phyloP scores from a whole-genome alignment of 805 yeast species.

The baker's yeast (Saccharomyces cerevisiae) region DNA sequence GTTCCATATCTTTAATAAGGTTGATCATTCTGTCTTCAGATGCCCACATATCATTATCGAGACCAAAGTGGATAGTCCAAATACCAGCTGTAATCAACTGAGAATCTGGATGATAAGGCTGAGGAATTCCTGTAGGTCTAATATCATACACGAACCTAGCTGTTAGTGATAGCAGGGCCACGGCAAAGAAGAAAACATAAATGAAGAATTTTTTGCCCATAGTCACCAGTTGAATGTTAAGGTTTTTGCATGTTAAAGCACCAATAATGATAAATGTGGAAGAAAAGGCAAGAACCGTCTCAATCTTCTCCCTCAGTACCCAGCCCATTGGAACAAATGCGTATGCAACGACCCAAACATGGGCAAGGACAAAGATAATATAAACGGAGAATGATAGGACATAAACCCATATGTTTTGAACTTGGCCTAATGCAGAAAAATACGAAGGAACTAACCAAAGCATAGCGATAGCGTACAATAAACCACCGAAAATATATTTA shows the following conservation, averaged over 20 bases:
- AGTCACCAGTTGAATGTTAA: background rate
- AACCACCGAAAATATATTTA: constrained; percentile 51
- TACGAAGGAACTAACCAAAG: constrained; percentile 58
- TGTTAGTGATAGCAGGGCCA: constrained; percentile 12
- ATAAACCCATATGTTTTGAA: constrained; percentile 49
- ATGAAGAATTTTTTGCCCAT: constrained; percentile 11
- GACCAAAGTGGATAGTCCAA: constrained; percentile 96
- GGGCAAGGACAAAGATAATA: constrained; percentile 58
- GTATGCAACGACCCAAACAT: constrained; percentile 96
- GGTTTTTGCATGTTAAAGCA: constrained; percentile 22
- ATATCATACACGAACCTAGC: constrained; percentile 19
- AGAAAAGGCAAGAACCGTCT: constrained; percentile 55
- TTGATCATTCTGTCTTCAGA: constrained; percentile 84
- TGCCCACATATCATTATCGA: constrained; percentile 98
- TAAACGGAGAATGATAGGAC: constrained; percentile 41
- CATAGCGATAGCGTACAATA: constrained; percentile 53
- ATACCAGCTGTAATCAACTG: constrained; percentile 86
- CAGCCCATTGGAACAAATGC: constrained; percentile 97
- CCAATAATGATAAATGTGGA: constrained; percentile 48
- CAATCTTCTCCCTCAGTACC: constrained; percentile 79
- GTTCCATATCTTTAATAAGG: constrained; percentile 72
- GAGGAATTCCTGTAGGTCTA: constrained; percentile 41
- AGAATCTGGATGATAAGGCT: constrained; percentile 59
- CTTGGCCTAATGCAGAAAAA: constrained; percentile 48
- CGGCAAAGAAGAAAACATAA: constrained; percentile 11